phyloP scores from a whole-genome alignment of 495 filamentous ascomycete genomes.

The Trichocladium uniseriatum region DNA sequence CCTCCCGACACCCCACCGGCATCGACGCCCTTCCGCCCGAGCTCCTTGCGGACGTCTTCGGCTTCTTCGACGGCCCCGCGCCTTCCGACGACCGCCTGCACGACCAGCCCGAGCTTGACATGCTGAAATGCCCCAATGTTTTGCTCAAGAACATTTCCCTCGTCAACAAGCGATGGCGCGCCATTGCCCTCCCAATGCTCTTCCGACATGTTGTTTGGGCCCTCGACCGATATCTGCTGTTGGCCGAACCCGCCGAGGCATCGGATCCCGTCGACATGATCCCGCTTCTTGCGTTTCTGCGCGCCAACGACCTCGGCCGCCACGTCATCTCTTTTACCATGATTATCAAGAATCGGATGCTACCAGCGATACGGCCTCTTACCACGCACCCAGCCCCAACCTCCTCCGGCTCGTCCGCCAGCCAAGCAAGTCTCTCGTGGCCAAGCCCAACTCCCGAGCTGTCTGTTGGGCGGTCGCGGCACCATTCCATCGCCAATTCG shows the following conservation, averaged over 20 bases:
- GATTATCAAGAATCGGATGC: constrained; percentile 11
- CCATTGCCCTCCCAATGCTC: constrained; percentile 27
- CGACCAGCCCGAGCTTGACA: constrained; percentile 28
- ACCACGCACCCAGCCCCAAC: no score
- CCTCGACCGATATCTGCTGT: constrained; percentile 13
- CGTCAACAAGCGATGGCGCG: constrained; percentile 36
- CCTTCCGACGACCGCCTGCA: constrained; percentile 29
- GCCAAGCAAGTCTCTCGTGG: no score
- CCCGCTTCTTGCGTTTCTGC: constrained; percentile 27
- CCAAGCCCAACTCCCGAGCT: not conserved
- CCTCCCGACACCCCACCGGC: not conserved
- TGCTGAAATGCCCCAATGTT: constrained; percentile 15
- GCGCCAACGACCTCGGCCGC: constrained; percentile 21
- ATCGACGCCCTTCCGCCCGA: constrained; percentile 35
- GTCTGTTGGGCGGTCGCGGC: not conserved
- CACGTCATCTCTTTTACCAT: constrained; percentile 29
- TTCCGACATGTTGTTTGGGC: constrained; percentile 36
- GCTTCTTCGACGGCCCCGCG: constrained; percentile 26
- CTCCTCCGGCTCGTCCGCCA: not conserved
- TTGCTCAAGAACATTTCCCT: constrained; percentile 33
- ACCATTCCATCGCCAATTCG: not conserved
- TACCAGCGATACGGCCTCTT: not conserved
- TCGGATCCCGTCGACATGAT: constrained; percentile 9
- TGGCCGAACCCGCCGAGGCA: constrained; percentile 8
- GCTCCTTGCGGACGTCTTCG: constrained; percentile 31